phyloP scores from a whole-genome alignment of 2,329 filamentous ascomycete genomes.

The Colletotrichum caudatum region DNA sequence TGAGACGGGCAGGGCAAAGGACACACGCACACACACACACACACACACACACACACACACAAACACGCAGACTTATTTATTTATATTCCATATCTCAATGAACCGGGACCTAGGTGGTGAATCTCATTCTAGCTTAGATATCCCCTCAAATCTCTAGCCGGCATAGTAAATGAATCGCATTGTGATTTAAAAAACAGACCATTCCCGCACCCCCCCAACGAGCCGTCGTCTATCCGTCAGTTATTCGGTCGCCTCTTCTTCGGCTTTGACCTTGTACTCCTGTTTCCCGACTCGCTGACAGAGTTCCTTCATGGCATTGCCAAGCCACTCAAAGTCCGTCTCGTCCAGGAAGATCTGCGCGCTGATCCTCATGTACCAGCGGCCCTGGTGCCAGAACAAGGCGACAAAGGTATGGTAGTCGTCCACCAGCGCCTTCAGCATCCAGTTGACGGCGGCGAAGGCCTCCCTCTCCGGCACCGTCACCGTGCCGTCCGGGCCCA shows the following conservation, averaged over 20 bases:
- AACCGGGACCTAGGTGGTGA: slow-evolving; percentile 8
- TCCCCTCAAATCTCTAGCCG: slow-evolving; percentile 27
- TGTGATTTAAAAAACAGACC: slow-evolving; percentile 11
- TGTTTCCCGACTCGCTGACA: slow-evolving; percentile 53
- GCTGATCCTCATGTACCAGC: slow-evolving; percentile 79
- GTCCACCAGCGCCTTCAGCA: slow-evolving; percentile 63
- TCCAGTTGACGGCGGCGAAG: slow-evolving; percentile 65
- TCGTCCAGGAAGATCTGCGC: slow-evolving; percentile 88
- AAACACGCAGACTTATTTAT: too few species aligned
- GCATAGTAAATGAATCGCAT: slow-evolving; percentile 37
- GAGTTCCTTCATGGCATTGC: slow-evolving; percentile 65
- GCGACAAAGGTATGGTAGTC: slow-evolving; percentile 80
- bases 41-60: not conserved
- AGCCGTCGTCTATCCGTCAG: too few species aligned
- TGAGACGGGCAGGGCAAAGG: slow-evolving; percentile 22
- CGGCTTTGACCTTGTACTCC: slow-evolving; percentile 10
- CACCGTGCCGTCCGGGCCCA: slow-evolving; percentile 41
- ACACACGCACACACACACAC: not conserved
- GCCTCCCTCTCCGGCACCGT: slow-evolving; percentile 50
- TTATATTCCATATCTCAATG: not conserved
- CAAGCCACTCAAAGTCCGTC: slow-evolving; percentile 81
- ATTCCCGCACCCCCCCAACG: not conserved
- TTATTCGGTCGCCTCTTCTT: not conserved
- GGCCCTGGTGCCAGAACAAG: slow-evolving; percentile 69
- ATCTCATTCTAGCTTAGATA: slow-evolving; percentile 29